Evolutionary conservation across 306 rosid species (phyloP), one percentile per base, ranked within the genome.

Genomic region (Rubus idaeus): DNA sequence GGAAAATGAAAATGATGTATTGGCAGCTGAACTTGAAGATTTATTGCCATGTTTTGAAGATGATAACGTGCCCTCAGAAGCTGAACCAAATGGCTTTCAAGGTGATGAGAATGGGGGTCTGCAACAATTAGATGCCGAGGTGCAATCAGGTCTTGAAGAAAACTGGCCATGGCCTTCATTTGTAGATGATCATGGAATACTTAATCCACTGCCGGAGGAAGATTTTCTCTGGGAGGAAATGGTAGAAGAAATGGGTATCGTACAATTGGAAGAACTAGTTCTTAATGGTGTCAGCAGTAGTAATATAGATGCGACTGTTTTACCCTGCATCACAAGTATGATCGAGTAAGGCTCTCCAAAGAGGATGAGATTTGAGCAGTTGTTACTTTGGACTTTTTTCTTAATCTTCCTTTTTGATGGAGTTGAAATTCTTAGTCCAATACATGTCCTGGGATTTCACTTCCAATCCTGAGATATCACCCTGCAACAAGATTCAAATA

Each of bases 371-470:
- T n/a, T n/a, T n/a, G n/a, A n/a, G n/a, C n/a, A n/a, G n/a, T n/a
- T n/a, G n/a, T n/a, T n/a, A n/a, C n/a, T n/a, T n/a, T n/a, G n/a
- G n/a, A n/a, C n/a, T n/a, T 26, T 96, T 41, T 91, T 95, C 94
- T 91, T 96, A 80, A 84, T 87, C 80, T 77, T 96, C 68, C 97
- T 88, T 85, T 87, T 92, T 10, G 94, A 81, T 82, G 97, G 89
- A 65, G 85, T 72, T 0, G 97, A 83, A 72, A 91, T 75, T 82
- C 10, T 82, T 76, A 88, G 77, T 51, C 98, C 97, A 68, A 89
- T 26, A 1, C 30, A 26, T 89, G 78, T 92, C 97, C 81, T 96
- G 83, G n/a, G 97, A 90, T 82, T 96, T 92, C 9, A 89, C 83
- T 53, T 89, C 98, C 72, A 84, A 10, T 16, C 84, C 96, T 20